phyloP scores from a whole-genome alignment of 1,284 basidiomycete genomes.

The Cutaneotrichosporon sp. region DNA sequence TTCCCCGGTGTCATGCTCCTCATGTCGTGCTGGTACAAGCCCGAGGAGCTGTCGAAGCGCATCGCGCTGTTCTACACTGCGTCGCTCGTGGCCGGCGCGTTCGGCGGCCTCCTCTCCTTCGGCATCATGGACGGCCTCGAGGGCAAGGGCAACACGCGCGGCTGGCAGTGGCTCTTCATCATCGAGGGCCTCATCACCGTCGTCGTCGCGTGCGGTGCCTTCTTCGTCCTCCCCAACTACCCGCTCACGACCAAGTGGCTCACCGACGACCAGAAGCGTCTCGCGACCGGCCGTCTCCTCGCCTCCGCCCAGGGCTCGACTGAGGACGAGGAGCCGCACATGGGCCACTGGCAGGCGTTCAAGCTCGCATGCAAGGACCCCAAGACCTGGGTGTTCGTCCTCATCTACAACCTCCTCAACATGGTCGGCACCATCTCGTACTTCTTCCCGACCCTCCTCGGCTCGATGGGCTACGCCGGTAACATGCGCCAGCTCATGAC shows the following conservation, averaged over 20 bases:
- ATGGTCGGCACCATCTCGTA: slow-evolving; percentile 52
- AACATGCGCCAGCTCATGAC: slow-evolving; percentile 53
- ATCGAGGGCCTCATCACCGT: slow-evolving; percentile 50
- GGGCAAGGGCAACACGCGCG: slow-evolving; percentile 31
- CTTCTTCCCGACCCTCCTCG: slow-evolving; percentile 54
- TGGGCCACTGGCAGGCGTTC: slow-evolving; percentile 34
- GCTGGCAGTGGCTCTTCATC: slow-evolving; percentile 52
- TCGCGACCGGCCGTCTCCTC: slow-evolving; percentile 27
- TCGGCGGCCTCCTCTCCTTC: slow-evolving; percentile 48
- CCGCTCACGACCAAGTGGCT: slow-evolving; percentile 41
- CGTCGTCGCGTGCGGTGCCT: slow-evolving; percentile 38
- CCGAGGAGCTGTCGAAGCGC: slow-evolving; percentile 37
- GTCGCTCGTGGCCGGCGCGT: slow-evolving; percentile 44
- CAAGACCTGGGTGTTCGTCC: slow-evolving; percentile 38
- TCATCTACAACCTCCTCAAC: slow-evolving; percentile 46
- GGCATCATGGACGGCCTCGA: slow-evolving; percentile 45
- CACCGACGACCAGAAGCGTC: slow-evolving; percentile 26
- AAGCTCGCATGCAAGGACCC: slow-evolving; percentile 36
- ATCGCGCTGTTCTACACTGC: slow-evolving; percentile 45
- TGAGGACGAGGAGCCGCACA: slow-evolving; percentile 26
- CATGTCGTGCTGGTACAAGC: slow-evolving; percentile 10
- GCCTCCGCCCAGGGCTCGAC: slow-evolving; percentile 19
- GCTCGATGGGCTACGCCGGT: slow-evolving; percentile 46
- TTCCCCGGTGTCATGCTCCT: slow-evolving; percentile 47
- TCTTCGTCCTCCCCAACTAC: slow-evolving; percentile 49